phyloP scores from a whole-genome alignment of 163 green algal species.

The Chlamydomonas reinhardtii region DNA sequence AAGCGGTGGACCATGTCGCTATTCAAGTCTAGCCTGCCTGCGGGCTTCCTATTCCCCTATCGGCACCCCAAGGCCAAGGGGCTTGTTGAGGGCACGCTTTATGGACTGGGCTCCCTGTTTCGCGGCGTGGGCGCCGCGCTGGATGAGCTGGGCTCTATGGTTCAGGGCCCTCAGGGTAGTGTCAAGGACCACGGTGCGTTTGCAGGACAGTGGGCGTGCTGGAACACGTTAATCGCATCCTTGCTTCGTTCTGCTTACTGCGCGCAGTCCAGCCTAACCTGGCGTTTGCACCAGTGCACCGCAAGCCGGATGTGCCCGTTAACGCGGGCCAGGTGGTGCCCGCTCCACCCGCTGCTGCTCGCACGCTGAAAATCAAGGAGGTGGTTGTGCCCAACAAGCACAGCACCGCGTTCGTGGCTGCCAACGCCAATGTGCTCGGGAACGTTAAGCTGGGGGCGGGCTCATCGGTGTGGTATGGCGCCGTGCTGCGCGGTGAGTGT shows the following conservation, averaged over 20 bases:
- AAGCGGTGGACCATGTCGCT: slow-evolving; percentile 27
- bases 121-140: slow-evolving; percentile 60
- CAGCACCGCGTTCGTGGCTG: slow-evolving; percentile 88
- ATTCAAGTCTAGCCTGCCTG: slow-evolving; percentile 32
- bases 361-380: slow-evolving; percentile 47
- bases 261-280: slow-evolving; percentile 62
- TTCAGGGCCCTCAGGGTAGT: slow-evolving; percentile 64
- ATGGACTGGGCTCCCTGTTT: slow-evolving; percentile 60
- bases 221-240: background rate
- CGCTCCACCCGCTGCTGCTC: slow-evolving; percentile 30
- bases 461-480: slow-evolving; percentile 94
- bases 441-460: slow-evolving; percentile 89
- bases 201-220: background rate
- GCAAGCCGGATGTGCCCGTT: slow-evolving; percentile 30
- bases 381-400: slow-evolving; percentile 72
- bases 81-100: slow-evolving; percentile 50
- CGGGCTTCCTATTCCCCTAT: slow-evolving; percentile 51
- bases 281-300: slow-evolving; percentile 50
- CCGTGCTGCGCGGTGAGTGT: slow-evolving; percentile 89
- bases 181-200: slow-evolving; percentile 51
- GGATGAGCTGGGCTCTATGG: slow-evolving; percentile 60
- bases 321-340: slow-evolving; percentile 43
- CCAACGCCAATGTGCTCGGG: slow-evolving; percentile 91
- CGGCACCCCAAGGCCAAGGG: slow-evolving; percentile 51
- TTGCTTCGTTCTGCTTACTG: background rate